Percentiles rank a stretch among this genome's conserved stretches.
Conservation (phyloP, 495 filamentous ascomycete species). For the Stereocaulon alpinum region DNA sequence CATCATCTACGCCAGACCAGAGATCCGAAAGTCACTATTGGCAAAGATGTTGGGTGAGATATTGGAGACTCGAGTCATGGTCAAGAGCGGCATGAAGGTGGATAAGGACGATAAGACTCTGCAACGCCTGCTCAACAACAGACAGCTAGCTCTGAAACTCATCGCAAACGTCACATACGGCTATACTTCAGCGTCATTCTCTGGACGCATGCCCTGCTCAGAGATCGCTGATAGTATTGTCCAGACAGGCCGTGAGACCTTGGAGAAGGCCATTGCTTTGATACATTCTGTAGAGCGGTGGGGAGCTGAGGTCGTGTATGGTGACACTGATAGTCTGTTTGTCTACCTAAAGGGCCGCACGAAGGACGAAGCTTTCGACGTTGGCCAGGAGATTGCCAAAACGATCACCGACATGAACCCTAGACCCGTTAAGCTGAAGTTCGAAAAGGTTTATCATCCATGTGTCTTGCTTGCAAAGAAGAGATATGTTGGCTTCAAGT, state of each 20-base stretch:
- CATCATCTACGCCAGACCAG: conserved; percentile 83
- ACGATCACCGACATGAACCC: conserved; percentile 85
- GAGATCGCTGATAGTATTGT: conserved; percentile 99
- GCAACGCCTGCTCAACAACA: conserved; percentile 82
- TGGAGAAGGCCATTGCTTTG: conserved; percentile 85
- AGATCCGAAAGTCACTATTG: conserved; percentile 78
- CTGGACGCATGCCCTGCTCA: conserved; percentile 91
- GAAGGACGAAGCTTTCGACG: conserved; percentile 77
- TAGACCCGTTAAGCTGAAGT: conserved; percentile 87
- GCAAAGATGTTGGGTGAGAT: conserved; percentile 97
- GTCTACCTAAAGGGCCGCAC: conserved; percentile 81
- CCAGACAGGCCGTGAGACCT: conserved; percentile 84
- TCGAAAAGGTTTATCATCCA: conserved; percentile 96
- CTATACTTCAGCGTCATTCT: conserved; percentile 92
- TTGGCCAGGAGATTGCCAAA: conserved; percentile 87
- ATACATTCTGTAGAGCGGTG: conserved; percentile 81
- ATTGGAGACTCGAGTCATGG: conserved; percentile 93
- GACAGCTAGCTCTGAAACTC: conserved; percentile 91
- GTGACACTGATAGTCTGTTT: conserved; percentile 96
- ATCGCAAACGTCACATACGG: conserved; percentile 98
- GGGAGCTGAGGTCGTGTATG: conserved; percentile 95
- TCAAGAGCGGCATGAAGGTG: conserved; percentile 92
- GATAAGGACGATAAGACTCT: conserved; percentile 83
- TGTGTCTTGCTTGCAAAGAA: conserved; percentile 94
- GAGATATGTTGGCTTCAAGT: conserved; percentile 96